A percentile compares a stretch with the other conserved stretches of the same genome.
These are phyloP conservation scores for Theobroma cacao DNA, from an alignment of 345 rosid species.

Conservation along the genomic window DNA sequence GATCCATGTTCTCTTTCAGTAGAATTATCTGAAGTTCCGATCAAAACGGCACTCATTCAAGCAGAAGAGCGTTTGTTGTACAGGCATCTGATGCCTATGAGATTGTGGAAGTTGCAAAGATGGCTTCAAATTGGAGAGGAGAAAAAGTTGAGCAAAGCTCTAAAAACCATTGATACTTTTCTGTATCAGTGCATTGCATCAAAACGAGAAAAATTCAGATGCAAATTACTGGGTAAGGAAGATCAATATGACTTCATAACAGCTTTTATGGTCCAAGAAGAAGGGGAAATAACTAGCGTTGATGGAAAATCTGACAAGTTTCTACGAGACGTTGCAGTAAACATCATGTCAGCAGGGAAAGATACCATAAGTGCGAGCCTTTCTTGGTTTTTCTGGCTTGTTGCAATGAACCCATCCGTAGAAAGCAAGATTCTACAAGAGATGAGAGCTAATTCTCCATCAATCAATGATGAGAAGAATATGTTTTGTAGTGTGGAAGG, in stretches of 20 bases:
- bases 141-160: conserved; percentile 10
- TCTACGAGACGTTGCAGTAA: conserved; percentile 25
- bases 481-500: not conserved
- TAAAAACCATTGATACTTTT: conserved; percentile 6
- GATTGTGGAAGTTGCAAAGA: conserved; percentile 17
- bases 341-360: conserved; percentile 34
- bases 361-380: conserved; percentile 34
- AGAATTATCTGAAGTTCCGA: conserved; percentile 13
- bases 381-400: conserved; percentile 40
- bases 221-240: too few species aligned
- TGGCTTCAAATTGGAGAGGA: conserved; percentile 32
- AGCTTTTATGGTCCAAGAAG: conserved; percentile 10
- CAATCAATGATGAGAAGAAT: not conserved
- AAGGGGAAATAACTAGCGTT: not conserved
- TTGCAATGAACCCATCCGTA: conserved; percentile 30
- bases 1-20: conserved; percentile 19
- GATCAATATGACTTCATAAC: conserved; percentile 21
- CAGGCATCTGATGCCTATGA: conserved; percentile 1
- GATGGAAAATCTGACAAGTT: conserved; percentile 4
- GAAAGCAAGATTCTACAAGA: conserved; percentile 25
- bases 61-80: conserved; percentile 6
- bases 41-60: conserved; percentile 17
- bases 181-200: conserved; percentile 11
- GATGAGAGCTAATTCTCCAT: conserved; percentile 13
- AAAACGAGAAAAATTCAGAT: conserved; percentile 3